Evolutionary conservation across 352 stramenopile species (phyloP), one percentile per base, ranked within the genome.

Genomic region (Detonula confervacea): DNA sequence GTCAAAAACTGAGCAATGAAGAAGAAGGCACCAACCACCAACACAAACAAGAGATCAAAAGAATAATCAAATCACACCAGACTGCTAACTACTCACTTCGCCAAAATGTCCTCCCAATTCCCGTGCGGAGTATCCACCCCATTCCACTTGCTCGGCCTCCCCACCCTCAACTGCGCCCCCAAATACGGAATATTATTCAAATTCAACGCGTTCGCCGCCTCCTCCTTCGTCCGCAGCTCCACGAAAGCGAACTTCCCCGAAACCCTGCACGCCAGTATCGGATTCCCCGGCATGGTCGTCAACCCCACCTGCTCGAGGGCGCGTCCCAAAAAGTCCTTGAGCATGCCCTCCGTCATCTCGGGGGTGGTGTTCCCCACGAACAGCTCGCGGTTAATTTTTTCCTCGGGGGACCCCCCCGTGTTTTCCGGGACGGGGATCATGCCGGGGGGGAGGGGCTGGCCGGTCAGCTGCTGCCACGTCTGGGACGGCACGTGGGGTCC

Each of bases 111-210:
- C 64, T 93, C 88, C 88, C 88, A 93, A 76, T 93, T 92, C n/a
- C 86, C 86, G 70, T 93, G 88, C 35, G 77, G 71, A 64, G 92
- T 95, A 1, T 87, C 60, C 8, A 87, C 81, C 16, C 93, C 93
- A 39, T 82, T 90, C 75, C 94, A 96, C 66, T 96, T 96, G 27
- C 83, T 89, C 12, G 92, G 92, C 46, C 93, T 70, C 46, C 89
- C 89, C n/a, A 96, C 88, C 27, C 94, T 88, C 14, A 96, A 77
- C 54, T 85, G 69, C 14, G 81, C 52, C 42, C 92, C 93, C 82
- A 95, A 83, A 79, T 95, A 96, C 0, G 93, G 92, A 70, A 96
- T 95, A 55, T 94, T 92, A 80, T 96, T 96, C 35, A 96, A 81
- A 83, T 95, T 96, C 18, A 96, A 80, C 11, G 92, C 87, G 80